phyloP scores from a whole-genome alignment of 129 eudicot genomes.

The carrot (Daucus carota) region DNA sequence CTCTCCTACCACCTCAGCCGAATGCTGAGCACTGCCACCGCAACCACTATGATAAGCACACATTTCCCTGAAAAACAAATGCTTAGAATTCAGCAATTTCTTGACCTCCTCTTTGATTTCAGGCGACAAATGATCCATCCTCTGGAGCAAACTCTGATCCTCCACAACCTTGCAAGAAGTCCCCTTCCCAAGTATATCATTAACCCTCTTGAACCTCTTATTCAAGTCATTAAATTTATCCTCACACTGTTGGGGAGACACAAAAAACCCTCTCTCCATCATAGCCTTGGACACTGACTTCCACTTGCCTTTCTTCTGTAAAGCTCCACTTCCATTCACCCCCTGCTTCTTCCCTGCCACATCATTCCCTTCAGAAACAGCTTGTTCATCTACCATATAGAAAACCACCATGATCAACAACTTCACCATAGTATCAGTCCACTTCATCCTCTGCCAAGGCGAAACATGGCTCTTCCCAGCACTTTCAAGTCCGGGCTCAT shows the following conservation, averaged over 20 bases:
- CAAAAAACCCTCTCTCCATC: conserved; percentile 88
- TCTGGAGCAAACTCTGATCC: conserved; percentile 65
- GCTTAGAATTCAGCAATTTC: conserved; percentile 83
- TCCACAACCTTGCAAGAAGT: conserved; percentile 79
- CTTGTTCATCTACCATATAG: conserved; percentile 65
- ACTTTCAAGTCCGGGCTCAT: conserved; percentile 35
- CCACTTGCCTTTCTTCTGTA: conserved; percentile 98
- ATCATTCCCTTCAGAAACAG: conserved; percentile 36
- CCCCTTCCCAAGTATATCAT: conserved; percentile 79
- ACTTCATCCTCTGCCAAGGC: conserved; percentile 93
- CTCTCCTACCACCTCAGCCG: conserved; percentile 24
- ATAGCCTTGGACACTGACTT: conserved; percentile 87
- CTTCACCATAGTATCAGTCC: conserved; percentile 88
- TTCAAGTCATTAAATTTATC: conserved; percentile 90
- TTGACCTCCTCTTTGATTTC: conserved; percentile 74
- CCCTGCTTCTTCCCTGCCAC: conserved; percentile 39
- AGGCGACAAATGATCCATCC: conserved; percentile 58
- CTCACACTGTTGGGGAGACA: conserved; percentile 96
- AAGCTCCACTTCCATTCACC: conserved; percentile 22
- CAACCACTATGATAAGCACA: conserved; percentile 87
- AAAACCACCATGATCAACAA: conserved; percentile 70
- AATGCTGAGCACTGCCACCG: conserved; percentile 8
- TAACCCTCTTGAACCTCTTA: conserved; percentile 89
- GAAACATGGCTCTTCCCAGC: conserved; percentile 52
- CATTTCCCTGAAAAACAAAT: conserved; percentile 88